Conservation (phyloP, 495 filamentous ascomycete genomes). For the Thozetella sp. region DNA sequence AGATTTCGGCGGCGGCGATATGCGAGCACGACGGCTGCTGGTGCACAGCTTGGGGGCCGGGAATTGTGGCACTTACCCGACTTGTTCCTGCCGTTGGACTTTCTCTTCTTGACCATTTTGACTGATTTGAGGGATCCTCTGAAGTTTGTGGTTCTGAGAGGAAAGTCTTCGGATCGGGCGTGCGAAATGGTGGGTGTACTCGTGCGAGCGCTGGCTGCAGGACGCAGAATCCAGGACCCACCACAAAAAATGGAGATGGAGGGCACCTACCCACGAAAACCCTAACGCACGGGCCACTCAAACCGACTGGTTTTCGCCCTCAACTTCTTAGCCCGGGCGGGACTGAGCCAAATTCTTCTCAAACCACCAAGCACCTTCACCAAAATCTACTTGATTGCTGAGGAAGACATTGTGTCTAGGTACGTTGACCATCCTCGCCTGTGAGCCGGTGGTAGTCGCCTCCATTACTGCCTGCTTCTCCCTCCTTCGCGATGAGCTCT, state of each 20-base stretch:
- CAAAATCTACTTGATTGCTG: conserved; percentile 53
- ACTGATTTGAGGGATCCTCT: conserved; percentile 56
- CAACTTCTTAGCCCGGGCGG: conserved; percentile 17
- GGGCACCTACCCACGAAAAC: conserved; percentile 16
- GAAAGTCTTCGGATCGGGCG: conserved; percentile 12
- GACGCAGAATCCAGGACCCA: not conserved
- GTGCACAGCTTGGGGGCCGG: no score
- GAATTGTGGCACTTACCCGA: conserved; percentile 60
- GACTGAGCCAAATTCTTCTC: conserved; percentile 10
- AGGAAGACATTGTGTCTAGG: conserved; percentile 61
- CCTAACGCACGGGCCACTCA: conserved; percentile 8
- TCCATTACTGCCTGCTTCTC: conserved; percentile 12
- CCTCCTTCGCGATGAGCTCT: conserved; percentile 17
- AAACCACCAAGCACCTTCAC: conserved; percentile 32
- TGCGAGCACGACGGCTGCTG: no score
- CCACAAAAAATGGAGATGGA: conserved; percentile 5
- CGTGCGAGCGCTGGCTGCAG: not conserved
- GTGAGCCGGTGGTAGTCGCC: conserved; percentile 21
- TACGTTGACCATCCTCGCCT: conserved; percentile 42
- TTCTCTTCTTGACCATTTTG: conserved; percentile 99
- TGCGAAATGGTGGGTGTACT: not conserved
- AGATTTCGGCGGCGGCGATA: no score
- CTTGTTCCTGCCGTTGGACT: conserved; percentile 99
- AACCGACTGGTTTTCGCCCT: not conserved
- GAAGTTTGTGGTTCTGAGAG: conserved; percentile 28